phyloP scores from a whole-genome alignment of 2,329 filamentous ascomycete genomes.

The Helminthosporium solani region DNA sequence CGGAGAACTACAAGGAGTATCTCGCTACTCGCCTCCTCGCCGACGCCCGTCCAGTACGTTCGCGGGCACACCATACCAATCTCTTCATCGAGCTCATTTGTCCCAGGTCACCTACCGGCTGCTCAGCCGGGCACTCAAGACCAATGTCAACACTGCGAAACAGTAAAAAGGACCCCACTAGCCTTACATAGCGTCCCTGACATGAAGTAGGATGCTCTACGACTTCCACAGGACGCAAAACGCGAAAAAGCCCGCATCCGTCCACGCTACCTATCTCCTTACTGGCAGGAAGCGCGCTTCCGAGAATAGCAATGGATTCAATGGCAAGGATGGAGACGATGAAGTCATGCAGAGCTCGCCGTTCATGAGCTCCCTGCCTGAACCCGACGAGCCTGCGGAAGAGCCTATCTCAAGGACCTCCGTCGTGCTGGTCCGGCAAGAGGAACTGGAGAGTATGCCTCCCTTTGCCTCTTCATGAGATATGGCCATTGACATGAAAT shows the following conservation, averaged over 20 bases:
- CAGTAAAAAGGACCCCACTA: constrained; percentile 56
- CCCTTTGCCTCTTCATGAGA: too few relatives aligned
- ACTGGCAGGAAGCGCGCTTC: constrained; percentile 62
- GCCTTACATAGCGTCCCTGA: constrained; percentile 17
- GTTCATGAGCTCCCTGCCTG: constrained; percentile 66
- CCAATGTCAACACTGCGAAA: constrained; percentile 86
- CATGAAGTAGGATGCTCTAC: constrained; percentile 68
- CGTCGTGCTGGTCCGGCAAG: constrained; percentile 69
- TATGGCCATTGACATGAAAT: too few relatives aligned
- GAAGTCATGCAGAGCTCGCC: constrained; percentile 67
- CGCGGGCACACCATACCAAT: neutral
- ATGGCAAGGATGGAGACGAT: constrained; percentile 60
- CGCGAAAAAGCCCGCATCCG: constrained; percentile 66
- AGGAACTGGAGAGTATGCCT: constrained; percentile 65
- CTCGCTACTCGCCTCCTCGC: constrained; percentile 74
- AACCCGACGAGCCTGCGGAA: constrained; percentile 42
- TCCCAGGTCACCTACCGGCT: constrained; percentile 80
- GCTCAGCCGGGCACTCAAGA: constrained; percentile 76
- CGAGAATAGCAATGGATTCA: constrained; percentile 40
- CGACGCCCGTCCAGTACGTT: constrained; percentile 69
- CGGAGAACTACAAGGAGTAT: constrained; percentile 67
- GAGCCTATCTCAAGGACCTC: constrained; percentile 58
- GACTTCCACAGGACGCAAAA: constrained; percentile 83
- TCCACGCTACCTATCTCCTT: constrained; percentile 93
- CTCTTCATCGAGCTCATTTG: constrained; percentile 11